Evolutionary conservation across 139 green algal species (phyloP).

Genomic region (Helicosporidium sp.): DNA sequence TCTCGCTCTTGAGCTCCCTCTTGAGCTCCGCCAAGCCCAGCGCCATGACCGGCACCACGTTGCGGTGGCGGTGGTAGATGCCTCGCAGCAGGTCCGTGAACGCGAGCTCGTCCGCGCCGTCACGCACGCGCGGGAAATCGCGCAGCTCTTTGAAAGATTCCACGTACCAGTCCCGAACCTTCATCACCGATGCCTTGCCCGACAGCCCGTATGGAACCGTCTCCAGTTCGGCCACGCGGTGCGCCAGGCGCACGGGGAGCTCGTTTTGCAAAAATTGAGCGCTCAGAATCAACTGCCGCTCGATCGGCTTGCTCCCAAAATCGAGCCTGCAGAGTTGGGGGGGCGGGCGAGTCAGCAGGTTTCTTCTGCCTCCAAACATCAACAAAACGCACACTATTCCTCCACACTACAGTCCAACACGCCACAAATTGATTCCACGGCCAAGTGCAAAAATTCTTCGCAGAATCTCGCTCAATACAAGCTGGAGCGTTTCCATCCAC

Average conservation of each 20-base stretch:
- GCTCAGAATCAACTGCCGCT: constrained; percentile 76
- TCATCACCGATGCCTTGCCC: constrained; percentile 65
- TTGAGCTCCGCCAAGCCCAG: constrained; percentile 79
- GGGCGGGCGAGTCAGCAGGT: not conserved
- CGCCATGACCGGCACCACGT: constrained; percentile 91
- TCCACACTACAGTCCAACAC: too few relatives aligned
- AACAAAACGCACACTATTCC: too few relatives aligned
- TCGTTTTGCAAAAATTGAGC: constrained; percentile 95
- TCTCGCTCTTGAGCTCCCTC: constrained; percentile 35
- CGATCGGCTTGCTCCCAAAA: constrained; percentile 78
- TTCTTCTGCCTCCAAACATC: too few relatives aligned
- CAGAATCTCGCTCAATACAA: not conserved
- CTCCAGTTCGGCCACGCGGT: constrained; percentile 88
- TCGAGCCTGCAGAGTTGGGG: constrained; percentile 67
- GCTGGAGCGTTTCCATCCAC: not conserved
- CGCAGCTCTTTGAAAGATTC: constrained; percentile 88
- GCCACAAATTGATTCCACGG: too few relatives aligned
- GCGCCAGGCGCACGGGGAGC: constrained; percentile 80
- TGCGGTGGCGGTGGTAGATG: constrained; percentile 58
- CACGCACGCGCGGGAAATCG: constrained; percentile 42
- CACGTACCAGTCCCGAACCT: constrained; percentile 96
- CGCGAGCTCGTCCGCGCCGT: constrained; percentile 49
- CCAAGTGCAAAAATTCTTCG: not conserved
- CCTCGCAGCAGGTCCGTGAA: constrained; percentile 73
- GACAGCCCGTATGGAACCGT: constrained; percentile 89